phyloP scores from a whole-genome alignment of 2,329 filamentous ascomycete genomes.

The Aureobasidium sp. region DNA sequence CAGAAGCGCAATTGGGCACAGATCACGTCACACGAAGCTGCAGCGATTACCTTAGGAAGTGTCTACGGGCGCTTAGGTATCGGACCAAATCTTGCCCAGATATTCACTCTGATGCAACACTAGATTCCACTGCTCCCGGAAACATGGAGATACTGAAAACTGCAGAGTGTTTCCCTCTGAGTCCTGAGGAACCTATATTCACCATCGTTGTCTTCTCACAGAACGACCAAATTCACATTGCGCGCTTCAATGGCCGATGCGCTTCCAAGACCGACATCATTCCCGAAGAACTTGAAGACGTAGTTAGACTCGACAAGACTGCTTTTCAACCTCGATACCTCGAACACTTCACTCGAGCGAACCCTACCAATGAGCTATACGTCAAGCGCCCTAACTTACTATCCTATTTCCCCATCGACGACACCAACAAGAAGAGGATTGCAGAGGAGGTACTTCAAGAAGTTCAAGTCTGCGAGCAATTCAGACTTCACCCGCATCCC shows the following conservation, averaged over 20 bases:
- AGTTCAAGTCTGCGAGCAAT: not conserved
- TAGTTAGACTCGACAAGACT: not conserved
- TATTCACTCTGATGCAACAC: no score
- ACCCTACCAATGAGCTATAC: not conserved
- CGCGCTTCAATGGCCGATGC: not conserved
- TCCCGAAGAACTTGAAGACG: not conserved
- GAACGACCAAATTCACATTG: not conserved
- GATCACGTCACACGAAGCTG: no score
- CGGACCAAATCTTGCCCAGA: no score
- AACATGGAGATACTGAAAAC: not conserved
- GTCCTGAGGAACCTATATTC: not conserved
- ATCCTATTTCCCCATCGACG: not conserved
- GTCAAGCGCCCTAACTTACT: not conserved
- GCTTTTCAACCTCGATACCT: not conserved
- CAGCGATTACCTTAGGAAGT: no score
- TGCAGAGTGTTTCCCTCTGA: not conserved
- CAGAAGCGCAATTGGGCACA: accelerated
- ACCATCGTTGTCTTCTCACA: not conserved
- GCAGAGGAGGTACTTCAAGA: not conserved
- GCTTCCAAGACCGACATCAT: not conserved
- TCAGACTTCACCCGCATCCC: not conserved
- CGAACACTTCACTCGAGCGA: not conserved
- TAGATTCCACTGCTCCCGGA: no score
- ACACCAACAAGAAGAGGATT: not conserved
- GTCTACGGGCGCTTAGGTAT: no score